Evolutionary conservation across 495 filamentous ascomycete species (phyloP), one percentile per base, ranked within the genome.

Genomic region (Lineolata rhizophorae): DNA sequence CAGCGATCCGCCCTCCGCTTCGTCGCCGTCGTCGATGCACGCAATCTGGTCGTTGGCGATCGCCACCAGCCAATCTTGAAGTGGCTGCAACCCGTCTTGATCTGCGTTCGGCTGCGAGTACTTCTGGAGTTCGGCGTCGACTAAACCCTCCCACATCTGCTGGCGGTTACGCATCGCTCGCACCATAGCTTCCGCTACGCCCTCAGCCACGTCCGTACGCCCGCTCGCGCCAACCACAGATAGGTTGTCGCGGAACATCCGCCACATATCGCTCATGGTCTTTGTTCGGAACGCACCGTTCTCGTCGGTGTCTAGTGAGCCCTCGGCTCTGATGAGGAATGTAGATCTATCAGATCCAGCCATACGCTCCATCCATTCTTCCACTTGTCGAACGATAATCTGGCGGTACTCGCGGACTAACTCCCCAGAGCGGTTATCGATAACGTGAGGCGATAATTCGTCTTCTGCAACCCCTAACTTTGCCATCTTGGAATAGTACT

Each of bases 41-140:
- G 79, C 79, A 42, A 99, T 94, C 49, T 99, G 87, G 52, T 99
- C 87, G 53, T 95, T 99, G 37, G 87, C 87, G 31, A 90, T 76
- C n/a, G 85, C 83, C 15, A 95, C 66, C 27, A 95, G 67, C 77
- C 83, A 95, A 51, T 92, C 83, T 54, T 92, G 81, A 20, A 92
- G 52, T 5, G 70, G 51, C 44, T 79, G 74, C 30, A 90, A 64
- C 3, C 78, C 77, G 37, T 95, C 90, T 15, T 71, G 43, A 13
- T 60, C 51, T 14, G 35, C 36, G 15, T 25, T 32, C 31, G 78
- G 72, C 5, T 51, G 48, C 38, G 68, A 64, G 47, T 79, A 81
- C 41, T 67, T 78, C 20, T 59, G 56, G 13, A 70, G 68, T 49
- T 99, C 87, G n/a, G 81, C 75, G 29, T 92, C 78, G 28, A 91